Base-by-base conservation (phyloP, 129 eudicot genomes). In the Escallonia herrerae region DNA sequence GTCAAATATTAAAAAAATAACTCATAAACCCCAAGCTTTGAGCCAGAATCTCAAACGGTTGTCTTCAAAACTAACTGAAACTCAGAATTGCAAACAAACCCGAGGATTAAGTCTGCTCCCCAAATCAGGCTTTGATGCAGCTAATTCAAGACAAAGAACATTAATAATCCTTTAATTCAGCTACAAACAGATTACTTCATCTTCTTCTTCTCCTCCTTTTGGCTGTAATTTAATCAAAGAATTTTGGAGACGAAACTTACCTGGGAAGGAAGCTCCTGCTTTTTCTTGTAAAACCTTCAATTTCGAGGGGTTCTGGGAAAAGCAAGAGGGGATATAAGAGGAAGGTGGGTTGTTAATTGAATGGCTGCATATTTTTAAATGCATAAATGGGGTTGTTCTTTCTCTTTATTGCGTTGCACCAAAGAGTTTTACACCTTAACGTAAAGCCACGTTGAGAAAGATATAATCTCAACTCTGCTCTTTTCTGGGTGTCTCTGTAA, bases 101-200 rank as follows among this genome's bases (percentile, higher is more conserved):
- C 3, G 2, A 54, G 41, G 11, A 6, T 39, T 22, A 22, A 22
- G 33, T 3, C 58, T 63, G 40, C 46, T 60, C 66, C 39, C 63
- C 60, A 48, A 62, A 80, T 67, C 74, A 75, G 73, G 81, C 75
- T 62, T 71, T 80, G 69, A 47, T 62, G 71, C 43, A 66, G 57
- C 70, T 64, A 71, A 66, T 63, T 40, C 63, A 60, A 57, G 52
- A 71, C 15, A 75, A 63, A 65, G 63, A 69, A 47, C 74, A 22
- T 40, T 55, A 58, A 49, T 64, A 52, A 54, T 48, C 66, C 33
- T 43, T 44, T 43, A 74, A 60, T 66, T 15, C 58, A 8, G 44
- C 59, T 15, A 8, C 43, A 47, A 64, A 39, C 15, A 60, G 3
- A 60, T 47, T 50, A 67, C 39, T 56, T 56, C 3, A 63, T 11